phyloP scores from a whole-genome alignment of 768 basidiomycete species.

The Leccinum aurantiacum region DNA sequence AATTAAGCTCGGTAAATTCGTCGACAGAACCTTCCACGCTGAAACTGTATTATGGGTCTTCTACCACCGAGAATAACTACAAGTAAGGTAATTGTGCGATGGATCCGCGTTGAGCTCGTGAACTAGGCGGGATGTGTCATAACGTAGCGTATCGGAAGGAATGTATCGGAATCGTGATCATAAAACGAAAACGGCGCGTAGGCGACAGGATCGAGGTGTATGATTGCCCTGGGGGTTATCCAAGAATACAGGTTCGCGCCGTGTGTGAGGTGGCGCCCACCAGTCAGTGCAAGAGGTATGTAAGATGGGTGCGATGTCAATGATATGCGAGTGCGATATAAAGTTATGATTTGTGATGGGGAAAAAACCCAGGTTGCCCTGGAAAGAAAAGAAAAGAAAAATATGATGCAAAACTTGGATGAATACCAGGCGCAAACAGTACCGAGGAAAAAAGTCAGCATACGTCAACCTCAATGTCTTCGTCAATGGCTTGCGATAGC shows the following conservation, averaged over 20 bases:
- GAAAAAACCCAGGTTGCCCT: background rate
- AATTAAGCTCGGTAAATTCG: background rate
- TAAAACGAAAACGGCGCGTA: slow-evolving; percentile 1
- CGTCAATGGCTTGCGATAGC: slow-evolving; percentile 19
- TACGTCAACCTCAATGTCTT: slow-evolving; percentile 32
- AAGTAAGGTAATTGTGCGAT: slow-evolving; percentile 23
- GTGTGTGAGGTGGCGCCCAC: slow-evolving; percentile 4
- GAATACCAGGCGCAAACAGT: background rate
- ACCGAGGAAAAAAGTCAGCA: slow-evolving; percentile 17
- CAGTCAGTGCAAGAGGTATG: slow-evolving; percentile 22
- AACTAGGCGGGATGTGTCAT: background rate
- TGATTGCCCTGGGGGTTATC: slow-evolving; percentile 13
- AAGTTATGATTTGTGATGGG: slow-evolving; percentile 9
- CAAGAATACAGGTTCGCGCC: slow-evolving; percentile 20
- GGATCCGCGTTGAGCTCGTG: slow-evolving; percentile 7
- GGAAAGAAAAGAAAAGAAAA: slow-evolving; percentile 8
- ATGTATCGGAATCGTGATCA: slow-evolving; percentile 7
- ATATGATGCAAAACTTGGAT: background rate
- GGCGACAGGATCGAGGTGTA: background rate
- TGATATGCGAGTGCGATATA: slow-evolving; percentile 20
- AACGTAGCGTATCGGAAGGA: background rate
- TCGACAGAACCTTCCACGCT: slow-evolving; percentile 1
- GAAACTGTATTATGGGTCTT: slow-evolving; percentile 19
- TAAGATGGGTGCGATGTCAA: slow-evolving; percentile 15
- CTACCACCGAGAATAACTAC: slow-evolving; percentile 19